Evolutionary conservation across 306 rosid genomes (phyloP).

Genomic region (Malus fusca): DNA sequence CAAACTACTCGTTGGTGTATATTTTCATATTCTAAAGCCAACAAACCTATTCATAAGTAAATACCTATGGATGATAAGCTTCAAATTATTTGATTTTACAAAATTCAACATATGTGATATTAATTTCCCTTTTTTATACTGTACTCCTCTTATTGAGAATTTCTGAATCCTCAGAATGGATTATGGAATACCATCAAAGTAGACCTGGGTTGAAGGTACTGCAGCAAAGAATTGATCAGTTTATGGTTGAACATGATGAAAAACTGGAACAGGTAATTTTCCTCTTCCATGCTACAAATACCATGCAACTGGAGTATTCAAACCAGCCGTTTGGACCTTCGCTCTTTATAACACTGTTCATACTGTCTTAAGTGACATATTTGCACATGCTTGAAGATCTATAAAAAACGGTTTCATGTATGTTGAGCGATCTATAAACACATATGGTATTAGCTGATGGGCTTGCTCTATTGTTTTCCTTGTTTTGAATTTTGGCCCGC

Average conservation of each 20-base stretch:
- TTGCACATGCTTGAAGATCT: background rate
- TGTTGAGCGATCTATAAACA: background rate
- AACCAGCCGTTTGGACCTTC: background rate
- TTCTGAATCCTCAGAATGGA: slow-evolving; percentile 62
- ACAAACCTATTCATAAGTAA: background rate
- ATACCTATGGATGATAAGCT: background rate
- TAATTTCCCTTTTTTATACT: background rate
- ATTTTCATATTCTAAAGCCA: background rate
- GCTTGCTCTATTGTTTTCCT: background rate
- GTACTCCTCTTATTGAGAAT: slow-evolving; percentile 19
- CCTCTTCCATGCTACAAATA: background rate
- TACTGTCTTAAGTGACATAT: background rate
- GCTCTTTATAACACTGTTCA: background rate
- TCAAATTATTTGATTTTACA: background rate
- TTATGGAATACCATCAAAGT: slow-evolving; percentile 51
- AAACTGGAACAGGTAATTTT: slow-evolving; percentile 55
- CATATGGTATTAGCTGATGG: background rate
- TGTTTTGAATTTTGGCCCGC: background rate
- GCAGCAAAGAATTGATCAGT: slow-evolving; percentile 65
- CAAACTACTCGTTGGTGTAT: background rate
- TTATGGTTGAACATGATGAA: slow-evolving; percentile 55
- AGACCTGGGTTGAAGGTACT: slow-evolving; percentile 63
- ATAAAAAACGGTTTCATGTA: background rate
- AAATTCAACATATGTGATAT: background rate
- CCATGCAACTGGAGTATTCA: background rate